Percentiles rank a stretch among this genome's conserved stretches.
phyloP scores from a whole-genome alignment of 345 rosid genomes.

The Punica granatum region DNA sequence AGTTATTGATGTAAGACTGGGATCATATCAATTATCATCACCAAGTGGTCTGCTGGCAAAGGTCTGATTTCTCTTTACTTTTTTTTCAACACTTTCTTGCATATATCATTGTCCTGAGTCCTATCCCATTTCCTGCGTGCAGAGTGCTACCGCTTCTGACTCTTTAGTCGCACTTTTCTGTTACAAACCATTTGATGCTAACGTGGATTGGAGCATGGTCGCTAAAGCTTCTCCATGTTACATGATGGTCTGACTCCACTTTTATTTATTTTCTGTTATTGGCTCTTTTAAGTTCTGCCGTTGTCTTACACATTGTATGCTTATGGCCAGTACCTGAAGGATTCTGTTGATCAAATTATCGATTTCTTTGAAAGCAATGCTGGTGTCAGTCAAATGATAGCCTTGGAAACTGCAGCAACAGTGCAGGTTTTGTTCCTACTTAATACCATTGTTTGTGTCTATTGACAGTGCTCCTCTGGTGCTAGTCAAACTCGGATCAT shows the following conservation, averaged over 20 bases:
- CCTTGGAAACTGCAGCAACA: constrained; percentile 95
- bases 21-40: constrained; percentile 83
- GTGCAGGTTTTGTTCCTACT: constrained; percentile 59
- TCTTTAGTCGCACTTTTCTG: constrained; percentile 78
- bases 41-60: constrained; percentile 92
- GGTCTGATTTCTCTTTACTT: constrained; percentile 31
- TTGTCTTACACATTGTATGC: constrained; percentile 16
- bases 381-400: constrained; percentile 80
- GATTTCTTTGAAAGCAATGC: constrained; percentile 78
- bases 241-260: constrained; percentile 57
- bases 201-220: constrained; percentile 96
- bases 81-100: not conserved
- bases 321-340: constrained; percentile 77
- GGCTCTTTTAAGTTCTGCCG: not conserved
- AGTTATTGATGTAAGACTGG: constrained; percentile 70
- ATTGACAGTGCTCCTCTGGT: not conserved
- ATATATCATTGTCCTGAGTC: constrained; percentile 10
- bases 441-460: not conserved
- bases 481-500: not conserved
- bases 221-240: constrained; percentile 97
- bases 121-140: constrained; percentile 22
- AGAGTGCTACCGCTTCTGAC: constrained; percentile 77
- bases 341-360: constrained; percentile 59
- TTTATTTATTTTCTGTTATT: constrained; percentile 12
- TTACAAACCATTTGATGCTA: constrained; percentile 89